Evolutionary conservation across 192 early-diverging fungal genomes (phyloP).

Genomic region (Lunasporangiospora selenospora): DNA sequence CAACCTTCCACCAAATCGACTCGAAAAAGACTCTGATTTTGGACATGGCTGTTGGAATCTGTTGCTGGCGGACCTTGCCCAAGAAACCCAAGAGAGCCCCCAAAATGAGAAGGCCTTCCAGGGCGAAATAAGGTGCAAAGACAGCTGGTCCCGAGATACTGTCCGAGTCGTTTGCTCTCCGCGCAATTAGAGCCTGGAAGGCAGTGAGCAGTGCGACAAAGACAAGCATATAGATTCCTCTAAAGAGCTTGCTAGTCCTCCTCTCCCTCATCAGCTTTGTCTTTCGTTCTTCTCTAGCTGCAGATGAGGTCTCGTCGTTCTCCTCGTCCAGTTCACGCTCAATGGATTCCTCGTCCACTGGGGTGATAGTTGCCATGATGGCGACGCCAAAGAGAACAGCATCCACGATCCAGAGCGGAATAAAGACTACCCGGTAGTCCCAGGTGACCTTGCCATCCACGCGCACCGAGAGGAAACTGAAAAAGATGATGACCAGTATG

Average conservation of each 20-base stretch:
- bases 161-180: conserved; percentile 71
- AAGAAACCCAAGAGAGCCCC: conserved; percentile 48
- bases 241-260: conserved; percentile 19
- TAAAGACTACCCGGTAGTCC: conserved; percentile 78
- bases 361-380: conserved; percentile 21
- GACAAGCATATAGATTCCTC: conserved; percentile 51
- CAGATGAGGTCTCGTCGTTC: conserved; percentile 50
- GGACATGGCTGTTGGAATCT: conserved; percentile 9
- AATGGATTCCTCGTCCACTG: conserved; percentile 48
- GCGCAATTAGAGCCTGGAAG: conserved; percentile 82
- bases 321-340: conserved; percentile 55
- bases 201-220: conserved; percentile 65
- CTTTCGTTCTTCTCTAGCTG: conserved; percentile 53
- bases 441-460: conserved; percentile 76
- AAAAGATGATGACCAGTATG: conserved; percentile 79
- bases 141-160: conserved; percentile 69
- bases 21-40: conserved; percentile 43
- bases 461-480: conserved; percentile 78
- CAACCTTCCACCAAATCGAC: conserved; percentile 66
- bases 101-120: conserved; percentile 76
- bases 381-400: conserved; percentile 48
- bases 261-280: conserved; percentile 30
- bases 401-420: conserved; percentile 85
- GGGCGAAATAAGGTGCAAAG: conserved; percentile 84
- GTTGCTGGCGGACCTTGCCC: conserved; percentile 9